A percentile compares a stretch with the other conserved stretches of the same genome.
Conservation (phyloP, 768 basidiomycete species). For the Antrodiella citrinella region DNA sequence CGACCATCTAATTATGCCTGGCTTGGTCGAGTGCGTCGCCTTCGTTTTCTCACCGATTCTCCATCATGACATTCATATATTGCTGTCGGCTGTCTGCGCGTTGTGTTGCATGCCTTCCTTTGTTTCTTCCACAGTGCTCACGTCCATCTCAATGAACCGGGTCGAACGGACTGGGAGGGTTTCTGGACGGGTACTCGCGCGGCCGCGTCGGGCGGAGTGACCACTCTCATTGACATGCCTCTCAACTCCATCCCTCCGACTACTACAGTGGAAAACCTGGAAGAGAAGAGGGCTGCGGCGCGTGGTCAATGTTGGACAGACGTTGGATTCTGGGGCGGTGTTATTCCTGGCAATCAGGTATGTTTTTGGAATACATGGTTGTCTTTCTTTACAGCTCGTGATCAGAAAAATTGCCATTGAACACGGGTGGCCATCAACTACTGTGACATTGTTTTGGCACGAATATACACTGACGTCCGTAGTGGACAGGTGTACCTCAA, state of each 20-base stretch:
- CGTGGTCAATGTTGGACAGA: slow-evolving; percentile 68
- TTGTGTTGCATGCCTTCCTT: neutral
- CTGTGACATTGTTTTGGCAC: neutral
- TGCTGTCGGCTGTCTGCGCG: neutral
- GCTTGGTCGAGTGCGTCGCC: slow-evolving; percentile 43
- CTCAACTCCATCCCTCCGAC: slow-evolving; percentile 96
- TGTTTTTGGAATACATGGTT: slow-evolving; percentile 10
- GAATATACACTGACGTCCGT: slow-evolving; percentile 3
- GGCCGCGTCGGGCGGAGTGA: slow-evolving; percentile 90
- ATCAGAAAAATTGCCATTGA: neutral
- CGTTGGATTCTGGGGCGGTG: slow-evolving; percentile 92
- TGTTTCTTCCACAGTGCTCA: slow-evolving; percentile 70
- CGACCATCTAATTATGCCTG: slow-evolving; percentile 38
- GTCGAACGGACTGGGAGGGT: slow-evolving; percentile 91
- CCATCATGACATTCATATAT: neutral
- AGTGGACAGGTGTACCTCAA: slow-evolving; percentile 53
- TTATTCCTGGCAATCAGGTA: slow-evolving; percentile 87
- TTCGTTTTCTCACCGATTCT: neutral
- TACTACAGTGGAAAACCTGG: slow-evolving; percentile 71
- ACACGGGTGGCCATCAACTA: neutral
- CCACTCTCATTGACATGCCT: slow-evolving; percentile 96
- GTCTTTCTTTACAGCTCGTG: neutral
- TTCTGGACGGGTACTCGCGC: slow-evolving; percentile 89
- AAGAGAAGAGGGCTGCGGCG: slow-evolving; percentile 65
- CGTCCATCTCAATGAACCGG: slow-evolving; percentile 92